phyloP scores from a whole-genome alignment of 192 early-diverging fungal genomes.

The Kickxella alabastrina region DNA sequence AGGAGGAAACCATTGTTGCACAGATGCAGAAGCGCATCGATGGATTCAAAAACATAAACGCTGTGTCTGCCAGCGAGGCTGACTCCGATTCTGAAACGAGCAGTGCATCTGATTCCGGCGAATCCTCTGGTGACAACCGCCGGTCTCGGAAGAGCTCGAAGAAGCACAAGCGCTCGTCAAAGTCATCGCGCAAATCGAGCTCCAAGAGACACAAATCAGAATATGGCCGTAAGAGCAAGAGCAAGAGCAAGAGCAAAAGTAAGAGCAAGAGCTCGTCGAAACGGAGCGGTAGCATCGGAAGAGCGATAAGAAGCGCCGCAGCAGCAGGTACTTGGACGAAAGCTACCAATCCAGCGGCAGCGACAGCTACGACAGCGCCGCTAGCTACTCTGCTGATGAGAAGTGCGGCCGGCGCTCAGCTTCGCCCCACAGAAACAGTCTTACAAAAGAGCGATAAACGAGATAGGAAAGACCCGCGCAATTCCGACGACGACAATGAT shows the following conservation, averaged over 20 bases:
- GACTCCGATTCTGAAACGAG: background rate
- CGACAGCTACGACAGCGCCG: background rate
- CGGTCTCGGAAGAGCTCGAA: constrained; percentile 13
- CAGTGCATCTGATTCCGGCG: background rate
- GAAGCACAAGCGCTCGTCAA: constrained; percentile 1
- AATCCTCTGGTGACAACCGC: constrained; percentile 14
- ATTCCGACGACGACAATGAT: background rate
- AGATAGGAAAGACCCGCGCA: no score
- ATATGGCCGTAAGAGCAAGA: constrained; percentile 12
- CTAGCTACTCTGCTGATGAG: background rate
- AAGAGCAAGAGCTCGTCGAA: constrained; percentile 18
- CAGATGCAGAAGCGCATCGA: constrained; percentile 23
- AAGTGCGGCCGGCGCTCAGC: background rate
- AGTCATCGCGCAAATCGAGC: constrained; percentile 14
- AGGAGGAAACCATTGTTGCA: constrained; percentile 30
- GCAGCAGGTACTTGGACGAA: constrained; percentile 18
- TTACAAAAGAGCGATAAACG: no score
- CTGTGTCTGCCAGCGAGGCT: constrained; percentile 11
- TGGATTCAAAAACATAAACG: background rate
- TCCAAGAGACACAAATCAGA: constrained; percentile 13
- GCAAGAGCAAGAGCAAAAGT: constrained; percentile 28
- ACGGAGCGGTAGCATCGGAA: constrained; percentile 9
- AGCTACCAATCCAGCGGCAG: constrained; percentile 5
- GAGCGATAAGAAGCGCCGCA: constrained; percentile 4
- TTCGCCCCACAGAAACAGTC: background rate